Percentiles rank a stretch among this genome's conserved stretches.
Conservation (phyloP, 2,329 filamentous ascomycete species). For the Fusarium hostae region DNA sequence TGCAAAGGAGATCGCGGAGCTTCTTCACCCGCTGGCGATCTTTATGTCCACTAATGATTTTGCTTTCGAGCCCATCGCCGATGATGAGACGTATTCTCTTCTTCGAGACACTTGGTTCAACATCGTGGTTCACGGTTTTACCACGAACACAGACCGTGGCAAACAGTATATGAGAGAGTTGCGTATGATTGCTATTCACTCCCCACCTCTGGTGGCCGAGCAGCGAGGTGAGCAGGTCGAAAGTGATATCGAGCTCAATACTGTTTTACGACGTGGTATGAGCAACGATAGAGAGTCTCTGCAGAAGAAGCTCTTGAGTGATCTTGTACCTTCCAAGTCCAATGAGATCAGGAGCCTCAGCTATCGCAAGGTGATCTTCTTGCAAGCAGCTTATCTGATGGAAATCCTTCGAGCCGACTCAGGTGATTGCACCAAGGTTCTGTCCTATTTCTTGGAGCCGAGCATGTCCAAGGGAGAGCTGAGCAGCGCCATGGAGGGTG, state of each 20-base stretch:
- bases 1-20: conserved; percentile 85
- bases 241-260: conserved; percentile 97
- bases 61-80: conserved; percentile 58
- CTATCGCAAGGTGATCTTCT: conserved; percentile 91
- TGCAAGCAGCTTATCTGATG: conserved; percentile 89
- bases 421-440: conserved; percentile 88
- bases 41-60: conserved; percentile 77
- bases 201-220: conserved; percentile 86
- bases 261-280: conserved; percentile 87
- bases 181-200: conserved; percentile 85
- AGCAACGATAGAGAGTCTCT: conserved; percentile 79
- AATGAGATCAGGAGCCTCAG: conserved; percentile 83
- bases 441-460: conserved; percentile 95
- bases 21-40: conserved; percentile 87
- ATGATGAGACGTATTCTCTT: conserved; percentile 77
- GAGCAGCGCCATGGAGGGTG: conserved; percentile 72
- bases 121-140: conserved; percentile 92
- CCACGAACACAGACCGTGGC: conserved; percentile 76
- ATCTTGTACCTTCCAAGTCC: conserved; percentile 79
- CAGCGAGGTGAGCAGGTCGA: conserved; percentile 90
- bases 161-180: conserved; percentile 81
- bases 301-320: conserved; percentile 82
- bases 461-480: conserved; percentile 76
- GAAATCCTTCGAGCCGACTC: conserved; percentile 87
- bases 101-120: conserved; percentile 98